A percentile compares a stretch with the other conserved stretches of the same genome.
Conservation (phyloP, 441 rosid species). For the Gossypium davidsonii region DNA sequence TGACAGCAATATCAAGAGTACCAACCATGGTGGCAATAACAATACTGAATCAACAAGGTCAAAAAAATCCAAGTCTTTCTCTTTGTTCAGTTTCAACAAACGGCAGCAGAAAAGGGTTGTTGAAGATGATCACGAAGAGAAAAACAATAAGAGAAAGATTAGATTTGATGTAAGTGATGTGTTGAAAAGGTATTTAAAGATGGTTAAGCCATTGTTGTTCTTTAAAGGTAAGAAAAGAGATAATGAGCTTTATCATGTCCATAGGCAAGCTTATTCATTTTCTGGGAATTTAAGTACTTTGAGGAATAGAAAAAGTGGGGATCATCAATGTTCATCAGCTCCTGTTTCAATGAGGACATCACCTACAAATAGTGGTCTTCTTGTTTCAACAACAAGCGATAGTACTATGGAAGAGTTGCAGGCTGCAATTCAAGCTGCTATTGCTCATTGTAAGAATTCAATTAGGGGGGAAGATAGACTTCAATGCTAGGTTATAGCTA, state of each 20-base stretch:
- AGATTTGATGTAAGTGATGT: constrained; percentile 54
- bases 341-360: constrained; percentile 88
- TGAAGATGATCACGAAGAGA: constrained; percentile 33
- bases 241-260: constrained; percentile 29
- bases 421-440: constrained; percentile 95
- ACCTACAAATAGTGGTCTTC: constrained; percentile 78
- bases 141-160: constrained; percentile 37
- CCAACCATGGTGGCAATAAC: neutral
- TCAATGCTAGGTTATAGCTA: constrained; percentile 19
- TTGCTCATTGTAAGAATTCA: constrained; percentile 96
- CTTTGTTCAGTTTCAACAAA: constrained; percentile 50
- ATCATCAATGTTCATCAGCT: constrained; percentile 55
- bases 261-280: constrained; percentile 41
- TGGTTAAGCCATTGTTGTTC: constrained; percentile 47
- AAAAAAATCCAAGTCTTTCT: constrained; percentile 52
- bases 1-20: constrained; percentile 14
- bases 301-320: constrained; percentile 42
- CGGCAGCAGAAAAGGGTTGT: constrained; percentile 42
- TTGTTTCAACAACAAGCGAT: constrained; percentile 48
- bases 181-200: constrained; percentile 55
- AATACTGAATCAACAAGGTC: constrained; percentile 23
- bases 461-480: constrained; percentile 53
- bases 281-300: constrained; percentile 34
- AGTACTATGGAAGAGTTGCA: constrained; percentile 95
- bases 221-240: constrained; percentile 46